Evolutionary conservation across 2,329 filamentous ascomycete species (phyloP), one percentile per base, ranked within the genome.

Genomic region (Venturia nashicola): DNA sequence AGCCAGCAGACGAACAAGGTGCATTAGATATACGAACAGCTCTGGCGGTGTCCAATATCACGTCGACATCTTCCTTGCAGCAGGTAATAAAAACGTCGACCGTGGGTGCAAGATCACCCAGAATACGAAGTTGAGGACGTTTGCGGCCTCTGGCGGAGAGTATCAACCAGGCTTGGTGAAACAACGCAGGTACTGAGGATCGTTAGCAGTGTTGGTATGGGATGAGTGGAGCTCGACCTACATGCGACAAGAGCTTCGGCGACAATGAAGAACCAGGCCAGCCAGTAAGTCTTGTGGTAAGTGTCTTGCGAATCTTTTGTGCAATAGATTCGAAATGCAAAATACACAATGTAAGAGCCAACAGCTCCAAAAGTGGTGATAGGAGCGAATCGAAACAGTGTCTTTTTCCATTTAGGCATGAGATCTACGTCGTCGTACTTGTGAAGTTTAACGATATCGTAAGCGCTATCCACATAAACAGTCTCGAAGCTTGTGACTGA

Each of bases 41-140:
- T n/a, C 78, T 77, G 9, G 82, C 76, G 0, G 83, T 86, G 66
- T 85, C 82, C 60, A 85, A 71, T 2, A 85, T 78, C 2, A 85
- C 72, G 16, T 83, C 80, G 44, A 80, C 74, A 1, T 82, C 78
- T 68, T 86, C 83, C 16, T 80, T 80, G 65, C 83, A 86, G 72
- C 80, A 83, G 1, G 83, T 82, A 5, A 86, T 71, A 59, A 85
- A 77, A 1, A 83, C 75, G 67, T 86, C 83, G 3, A 86, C 80
- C 1, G 80, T 80, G 0, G 83, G 80, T 3, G 79, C 77, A 2
- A 79, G 73, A 12, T 77, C 73, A 73, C 73, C 0, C 68, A 71
- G 1, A 69, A 70, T 9, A 70, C 72, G 46, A 18, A 64, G 43
- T 18, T 59, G 39, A 20, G 62, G 54, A 20, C 61, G 46, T 39